Percentiles rank a stretch among this genome's conserved stretches.
These are phyloP conservation scores for Hygrocybe punicea DNA, from an alignment of 768 basidiomycete species.

Conservation along the genomic window DNA sequence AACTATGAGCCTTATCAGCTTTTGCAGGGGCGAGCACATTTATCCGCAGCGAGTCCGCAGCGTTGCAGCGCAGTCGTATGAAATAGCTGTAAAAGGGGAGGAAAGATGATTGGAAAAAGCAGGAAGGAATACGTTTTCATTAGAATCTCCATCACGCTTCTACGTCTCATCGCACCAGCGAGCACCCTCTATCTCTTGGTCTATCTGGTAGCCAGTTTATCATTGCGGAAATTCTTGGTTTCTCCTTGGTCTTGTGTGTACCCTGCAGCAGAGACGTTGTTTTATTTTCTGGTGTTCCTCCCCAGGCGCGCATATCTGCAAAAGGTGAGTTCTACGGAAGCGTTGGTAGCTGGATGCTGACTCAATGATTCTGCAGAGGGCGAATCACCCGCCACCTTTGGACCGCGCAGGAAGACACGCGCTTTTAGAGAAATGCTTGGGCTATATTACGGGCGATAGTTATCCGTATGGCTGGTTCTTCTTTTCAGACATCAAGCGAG, in stretches of 20 bases:
- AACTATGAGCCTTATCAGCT: no score
- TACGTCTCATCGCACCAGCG: conserved; percentile 50
- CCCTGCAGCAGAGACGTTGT: conserved; percentile 44
- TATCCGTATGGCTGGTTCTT: conserved; percentile 54
- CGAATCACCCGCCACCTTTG: conserved; percentile 35
- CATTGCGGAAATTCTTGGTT: conserved; percentile 23
- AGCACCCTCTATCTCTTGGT: no score
- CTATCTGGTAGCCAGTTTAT: conserved; percentile 31
- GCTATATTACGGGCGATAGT: conserved; percentile 28
- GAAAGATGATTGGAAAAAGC: conserved; percentile 45
- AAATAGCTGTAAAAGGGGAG: no score
- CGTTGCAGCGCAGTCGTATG: neutral
- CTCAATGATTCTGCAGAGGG: conserved; percentile 27
- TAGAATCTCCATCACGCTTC: conserved; percentile 39
- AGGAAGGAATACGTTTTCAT: conserved; percentile 55
- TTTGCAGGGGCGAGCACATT: no score
- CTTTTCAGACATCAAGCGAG: conserved; percentile 36
- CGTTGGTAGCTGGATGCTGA: neutral
- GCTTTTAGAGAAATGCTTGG: conserved; percentile 50
- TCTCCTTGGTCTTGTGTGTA: conserved; percentile 31
- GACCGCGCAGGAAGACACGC: conserved; percentile 42
- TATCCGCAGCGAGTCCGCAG: no score
- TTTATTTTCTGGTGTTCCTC: conserved; percentile 49
- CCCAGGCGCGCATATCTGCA: conserved; percentile 48
- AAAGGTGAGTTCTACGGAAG: conserved; percentile 36